Evolutionary conservation across 345 rosid species (phyloP).

Genomic region (Aquilaria sinensis): DNA sequence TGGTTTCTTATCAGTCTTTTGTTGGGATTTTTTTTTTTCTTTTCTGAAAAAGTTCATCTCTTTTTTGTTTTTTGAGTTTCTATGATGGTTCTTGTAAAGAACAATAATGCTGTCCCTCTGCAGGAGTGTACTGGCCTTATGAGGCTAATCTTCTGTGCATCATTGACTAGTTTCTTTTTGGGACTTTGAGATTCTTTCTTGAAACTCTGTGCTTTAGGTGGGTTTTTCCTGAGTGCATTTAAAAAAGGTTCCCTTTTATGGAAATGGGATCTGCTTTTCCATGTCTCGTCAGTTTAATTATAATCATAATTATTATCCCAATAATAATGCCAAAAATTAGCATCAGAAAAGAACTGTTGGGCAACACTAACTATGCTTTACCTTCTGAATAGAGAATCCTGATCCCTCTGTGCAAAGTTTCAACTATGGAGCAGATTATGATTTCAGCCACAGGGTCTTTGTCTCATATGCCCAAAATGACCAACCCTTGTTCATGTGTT

Average conservation of each 20-base stretch:
- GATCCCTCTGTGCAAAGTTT: slow-evolving; percentile 12
- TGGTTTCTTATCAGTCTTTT: slow-evolving; percentile 9
- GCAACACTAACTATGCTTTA: background rate
- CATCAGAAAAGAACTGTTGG: background rate
- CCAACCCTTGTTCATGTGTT: slow-evolving; percentile 17
- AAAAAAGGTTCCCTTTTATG: slow-evolving; percentile 46
- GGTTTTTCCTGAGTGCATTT: slow-evolving; percentile 40
- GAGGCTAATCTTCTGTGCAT: slow-evolving; percentile 32
- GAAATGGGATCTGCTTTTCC: slow-evolving; percentile 60
- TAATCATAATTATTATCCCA: slow-evolving; percentile 4
- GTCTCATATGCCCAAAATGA: slow-evolving; percentile 32
- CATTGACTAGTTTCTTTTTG: slow-evolving; percentile 28
- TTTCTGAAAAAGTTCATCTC: background rate
- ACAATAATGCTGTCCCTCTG: slow-evolving; percentile 19
- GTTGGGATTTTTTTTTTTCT: background rate
- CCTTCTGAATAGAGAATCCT: slow-evolving; percentile 10
- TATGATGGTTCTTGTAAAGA: background rate
- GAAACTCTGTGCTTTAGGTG: slow-evolving; percentile 41
- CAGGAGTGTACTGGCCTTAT: slow-evolving; percentile 23
- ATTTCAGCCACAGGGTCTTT: slow-evolving; percentile 23
- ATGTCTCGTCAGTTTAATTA: slow-evolving; percentile 33
- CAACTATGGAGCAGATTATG: slow-evolving; percentile 36
- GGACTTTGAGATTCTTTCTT: slow-evolving; percentile 32
- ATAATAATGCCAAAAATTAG: slow-evolving; percentile 11
- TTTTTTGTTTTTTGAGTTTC: background rate